A percentile compares a stretch with the other conserved stretches of the same genome.
These are phyloP conservation scores for Xylariales sp. DNA, from an alignment of 2,329 filamentous ascomycete species.

Conservation along the genomic window DNA sequence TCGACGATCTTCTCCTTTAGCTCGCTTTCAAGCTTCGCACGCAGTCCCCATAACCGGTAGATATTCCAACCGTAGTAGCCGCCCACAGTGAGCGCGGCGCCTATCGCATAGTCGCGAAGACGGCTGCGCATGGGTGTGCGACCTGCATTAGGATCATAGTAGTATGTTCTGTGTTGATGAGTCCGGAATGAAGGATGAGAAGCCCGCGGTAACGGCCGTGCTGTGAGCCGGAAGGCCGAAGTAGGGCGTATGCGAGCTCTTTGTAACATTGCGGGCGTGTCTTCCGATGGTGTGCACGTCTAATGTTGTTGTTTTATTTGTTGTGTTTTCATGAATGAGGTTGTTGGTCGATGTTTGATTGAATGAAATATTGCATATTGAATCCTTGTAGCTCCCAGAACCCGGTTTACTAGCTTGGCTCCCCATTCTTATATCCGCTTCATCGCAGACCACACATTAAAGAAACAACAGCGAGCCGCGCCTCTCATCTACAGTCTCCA, in stretches of 20 bases:
- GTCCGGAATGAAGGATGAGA: neutral
- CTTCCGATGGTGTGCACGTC: neutral
- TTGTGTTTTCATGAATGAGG: no score
- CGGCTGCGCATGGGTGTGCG: constrained; percentile 2
- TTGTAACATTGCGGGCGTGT: neutral
- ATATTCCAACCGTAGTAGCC: constrained; percentile 4
- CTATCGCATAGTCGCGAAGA: constrained; percentile 12
- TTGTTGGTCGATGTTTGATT: no score
- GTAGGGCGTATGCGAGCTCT: neutral
- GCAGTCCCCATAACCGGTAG: constrained; percentile 6
- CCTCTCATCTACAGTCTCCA: no score
- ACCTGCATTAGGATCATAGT: constrained; percentile 6
- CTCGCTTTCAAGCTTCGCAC: neutral
- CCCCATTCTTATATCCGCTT: no score
- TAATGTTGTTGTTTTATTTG: neutral
- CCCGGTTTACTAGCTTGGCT: no score
- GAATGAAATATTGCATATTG: no score
- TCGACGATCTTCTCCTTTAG: constrained; percentile 4
- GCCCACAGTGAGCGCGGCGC: constrained; percentile 8
- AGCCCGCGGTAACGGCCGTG: neutral
- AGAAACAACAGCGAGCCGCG: no score
- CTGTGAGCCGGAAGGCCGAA: constrained; percentile 1
- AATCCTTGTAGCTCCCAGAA: no score
- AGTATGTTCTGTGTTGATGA: neutral
- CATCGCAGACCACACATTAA: no score